Percentiles rank a stretch among this genome's conserved stretches.
Evolutionary conservation across 2,329 filamentous ascomycete species (phyloP).

Genomic region (Paraphoma sp.): DNA sequence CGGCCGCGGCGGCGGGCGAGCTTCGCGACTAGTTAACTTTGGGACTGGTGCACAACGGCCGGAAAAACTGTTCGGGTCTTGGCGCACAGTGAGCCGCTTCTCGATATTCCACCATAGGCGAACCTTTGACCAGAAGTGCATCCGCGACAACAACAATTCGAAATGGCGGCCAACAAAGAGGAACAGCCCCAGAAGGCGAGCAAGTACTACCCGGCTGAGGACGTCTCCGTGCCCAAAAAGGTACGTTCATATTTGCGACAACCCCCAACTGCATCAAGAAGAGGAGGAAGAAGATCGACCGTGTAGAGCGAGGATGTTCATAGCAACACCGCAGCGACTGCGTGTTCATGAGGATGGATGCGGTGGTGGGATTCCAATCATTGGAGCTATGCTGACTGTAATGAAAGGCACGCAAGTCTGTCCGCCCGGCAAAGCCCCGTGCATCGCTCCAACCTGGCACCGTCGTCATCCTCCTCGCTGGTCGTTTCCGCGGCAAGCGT

Average conservation of each 20-base stretch:
- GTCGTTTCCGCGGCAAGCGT: constrained; percentile 99
- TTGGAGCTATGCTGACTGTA: constrained; percentile 34
- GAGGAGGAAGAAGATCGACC: constrained; percentile 21
- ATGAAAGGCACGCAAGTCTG: constrained; percentile 86
- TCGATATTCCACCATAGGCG: too few species aligned
- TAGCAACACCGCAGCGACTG: constrained; percentile 8
- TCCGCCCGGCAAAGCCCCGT: constrained; percentile 87
- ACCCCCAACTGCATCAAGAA: constrained; percentile 14
- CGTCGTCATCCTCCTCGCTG: constrained; percentile 98
- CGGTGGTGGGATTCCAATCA: neutral
- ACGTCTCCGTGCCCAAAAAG: constrained; percentile 89
- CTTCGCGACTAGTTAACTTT: too few species aligned
- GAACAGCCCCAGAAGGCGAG: constrained; percentile 77
- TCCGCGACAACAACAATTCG: constrained; percentile 59
- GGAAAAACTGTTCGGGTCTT: constrained; percentile 4
- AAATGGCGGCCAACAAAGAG: constrained; percentile 66
- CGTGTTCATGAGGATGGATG: neutral
- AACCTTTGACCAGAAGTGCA: neutral
- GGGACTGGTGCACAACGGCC: too few species aligned
- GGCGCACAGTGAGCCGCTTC: neutral
- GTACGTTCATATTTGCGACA: constrained; percentile 67
- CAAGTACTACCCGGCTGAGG: constrained; percentile 99
- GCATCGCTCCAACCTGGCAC: constrained; percentile 90
- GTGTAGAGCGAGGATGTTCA: constrained; percentile 3
- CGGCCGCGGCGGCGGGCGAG: too few species aligned